Percentiles rank a stretch among this genome's conserved stretches.
phyloP scores from a whole-genome alignment of 2,329 filamentous ascomycete species.

The Fragosphaeria purpurea region DNA sequence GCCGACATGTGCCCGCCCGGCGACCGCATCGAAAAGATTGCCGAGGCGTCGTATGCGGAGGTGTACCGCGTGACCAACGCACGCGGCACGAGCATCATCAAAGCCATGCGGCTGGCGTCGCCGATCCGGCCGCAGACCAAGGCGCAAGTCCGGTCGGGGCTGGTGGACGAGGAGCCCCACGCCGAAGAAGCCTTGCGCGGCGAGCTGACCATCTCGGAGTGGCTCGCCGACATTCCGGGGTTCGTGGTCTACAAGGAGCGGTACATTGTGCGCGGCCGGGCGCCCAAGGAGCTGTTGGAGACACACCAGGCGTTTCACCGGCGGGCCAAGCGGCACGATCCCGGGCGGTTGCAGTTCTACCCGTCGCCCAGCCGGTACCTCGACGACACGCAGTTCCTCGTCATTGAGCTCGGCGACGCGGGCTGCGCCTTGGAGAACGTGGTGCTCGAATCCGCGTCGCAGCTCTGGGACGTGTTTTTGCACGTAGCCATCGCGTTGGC shows the following conservation, averaged over 20 bases:
- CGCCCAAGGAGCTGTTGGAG: slow-evolving; percentile 42
- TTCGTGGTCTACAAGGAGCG: slow-evolving; percentile 58
- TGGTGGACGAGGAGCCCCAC: slow-evolving; percentile 51
- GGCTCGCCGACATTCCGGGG: slow-evolving; percentile 52
- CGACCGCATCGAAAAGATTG: slow-evolving; percentile 50
- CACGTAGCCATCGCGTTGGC: slow-evolving; percentile 50
- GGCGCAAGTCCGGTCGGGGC: slow-evolving; percentile 39
- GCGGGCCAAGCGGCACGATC: slow-evolving; percentile 43
- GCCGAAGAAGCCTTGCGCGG: slow-evolving; percentile 43
- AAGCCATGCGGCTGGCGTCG: slow-evolving; percentile 50
- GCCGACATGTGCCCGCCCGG: slow-evolving; percentile 44
- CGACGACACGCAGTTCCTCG: slow-evolving; percentile 47
- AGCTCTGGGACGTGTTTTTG: slow-evolving; percentile 56
- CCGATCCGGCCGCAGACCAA: slow-evolving; percentile 50
- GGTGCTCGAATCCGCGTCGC: slow-evolving; percentile 33
- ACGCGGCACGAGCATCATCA: slow-evolving; percentile 54
- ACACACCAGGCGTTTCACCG: slow-evolving; percentile 51
- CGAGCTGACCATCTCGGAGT: slow-evolving; percentile 54
- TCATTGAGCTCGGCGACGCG: slow-evolving; percentile 54
- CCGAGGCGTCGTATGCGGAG: slow-evolving; percentile 57
- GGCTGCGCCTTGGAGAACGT: slow-evolving; percentile 51
- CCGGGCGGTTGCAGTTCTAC: slow-evolving; percentile 49
- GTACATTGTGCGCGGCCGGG: slow-evolving; percentile 48
- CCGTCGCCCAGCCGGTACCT: slow-evolving; percentile 51
- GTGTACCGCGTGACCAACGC: slow-evolving; percentile 53